Base-by-base conservation (phyloP, 176 grass and related monocot genomes). In the Juncus effusus region DNA sequence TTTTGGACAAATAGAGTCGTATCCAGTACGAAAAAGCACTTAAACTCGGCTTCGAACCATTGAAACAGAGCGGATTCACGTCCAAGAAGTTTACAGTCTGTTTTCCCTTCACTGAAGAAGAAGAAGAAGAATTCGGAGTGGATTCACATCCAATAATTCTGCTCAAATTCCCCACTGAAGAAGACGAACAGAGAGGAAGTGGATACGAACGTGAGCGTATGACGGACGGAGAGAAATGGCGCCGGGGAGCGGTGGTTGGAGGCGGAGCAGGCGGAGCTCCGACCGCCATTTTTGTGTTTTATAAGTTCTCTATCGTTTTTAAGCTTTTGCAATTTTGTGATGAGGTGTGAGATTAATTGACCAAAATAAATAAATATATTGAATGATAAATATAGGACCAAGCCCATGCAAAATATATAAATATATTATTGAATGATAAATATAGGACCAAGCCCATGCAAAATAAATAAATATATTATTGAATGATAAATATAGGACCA, bases 51-150 rank as follows among this genome's bases (percentile, higher is more conserved):
- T 79, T 78, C 12, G 88, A 83, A 2, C 85, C 88, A 7, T 87
- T 53, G 64, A 78, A 97, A 71, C 94, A 92, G 36, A 92, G 42
- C 2, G 80, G 85, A 42, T 92, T 92, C 42, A 89, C 83, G 73
- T 92, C 94, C 16, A 92, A 83, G 56, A 92, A 92, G 68, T 83
- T 92, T 2, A 97, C 76, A 9, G 72, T 80, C 0, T 42, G 42
- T 36, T 78, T 86, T 38, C 75, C 51, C 75, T 64, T 77, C 63
- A 70, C 59, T 3, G 79, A 35, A 7, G 35, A 37, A 35, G 45
- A 60, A 35, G 45, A 60, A 1, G 19, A 6, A 13, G 35, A 37
- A 60, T 35, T 53, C 58, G 47, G 62, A 10, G 19, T 47, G 10
- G 63, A 54, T 28, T 28, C 19, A 28, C 19, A 28, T 28, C 19